A percentile compares a stretch with the other conserved stretches of the same genome.
phyloP scores from a whole-genome alignment of 192 early-diverging fungal species.

The Powellomyces hirtus region DNA sequence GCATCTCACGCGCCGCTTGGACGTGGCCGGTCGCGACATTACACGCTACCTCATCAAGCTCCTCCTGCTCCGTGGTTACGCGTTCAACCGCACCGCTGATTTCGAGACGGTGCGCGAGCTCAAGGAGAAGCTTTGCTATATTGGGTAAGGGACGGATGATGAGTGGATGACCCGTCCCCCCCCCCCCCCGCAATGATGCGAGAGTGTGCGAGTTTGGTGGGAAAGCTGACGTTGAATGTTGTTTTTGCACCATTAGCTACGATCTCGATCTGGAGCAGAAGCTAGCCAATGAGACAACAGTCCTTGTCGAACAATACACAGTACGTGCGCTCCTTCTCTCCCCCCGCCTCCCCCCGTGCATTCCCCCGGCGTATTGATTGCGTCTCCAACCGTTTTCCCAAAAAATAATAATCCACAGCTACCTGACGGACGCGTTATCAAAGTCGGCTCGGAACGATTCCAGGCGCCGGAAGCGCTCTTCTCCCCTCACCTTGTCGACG shows the following conservation, averaged over 20 bases:
- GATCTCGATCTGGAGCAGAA: slow-evolving; percentile 93
- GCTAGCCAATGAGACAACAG: slow-evolving; percentile 94
- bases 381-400: too few relatives aligned
- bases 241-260: too few relatives aligned
- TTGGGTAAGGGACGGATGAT: slow-evolving; percentile 73
- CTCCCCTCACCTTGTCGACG: slow-evolving; percentile 96
- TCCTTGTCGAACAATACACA: slow-evolving; percentile 92
- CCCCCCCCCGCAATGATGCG: not conserved
- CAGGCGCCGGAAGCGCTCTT: slow-evolving; percentile 98
- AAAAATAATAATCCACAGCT: slow-evolving; percentile 66
- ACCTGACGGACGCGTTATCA: slow-evolving; percentile 97
- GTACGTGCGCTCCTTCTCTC: slow-evolving; percentile 42
- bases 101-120: slow-evolving; percentile 97
- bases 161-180: not conserved
- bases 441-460: slow-evolving; percentile 96
- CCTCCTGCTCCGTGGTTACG: slow-evolving; percentile 88
- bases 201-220: too few relatives aligned
- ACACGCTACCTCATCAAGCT: slow-evolving; percentile 97
- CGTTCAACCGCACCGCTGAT: slow-evolving; percentile 96
- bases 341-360: too few relatives aligned
- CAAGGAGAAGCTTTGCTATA: slow-evolving; percentile 98
- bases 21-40: slow-evolving; percentile 95
- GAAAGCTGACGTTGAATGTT: too few relatives aligned
- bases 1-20: slow-evolving; percentile 83
- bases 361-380: too few relatives aligned